Base-by-base conservation (phyloP, 2,329 filamentous ascomycete genomes). In the Pestalotiopsis sp. region DNA sequence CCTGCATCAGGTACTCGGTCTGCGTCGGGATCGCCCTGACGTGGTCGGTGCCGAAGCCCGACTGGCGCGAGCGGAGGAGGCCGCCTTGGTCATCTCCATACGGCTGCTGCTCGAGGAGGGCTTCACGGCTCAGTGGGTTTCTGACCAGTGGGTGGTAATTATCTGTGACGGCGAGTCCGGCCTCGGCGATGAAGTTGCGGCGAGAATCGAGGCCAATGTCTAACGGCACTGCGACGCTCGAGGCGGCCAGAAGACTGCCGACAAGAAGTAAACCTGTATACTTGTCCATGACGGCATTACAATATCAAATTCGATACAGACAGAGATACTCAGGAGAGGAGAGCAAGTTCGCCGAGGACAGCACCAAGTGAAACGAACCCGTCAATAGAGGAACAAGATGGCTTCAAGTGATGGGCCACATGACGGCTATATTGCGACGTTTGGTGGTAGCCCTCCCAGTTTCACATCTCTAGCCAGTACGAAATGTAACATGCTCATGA, bases 1-100 rank as follows among this genome's bases (percentile, higher is more conserved):
- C 76, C 23, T 75, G 59, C 66, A 75, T 73, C 36, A 79, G 70
- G 69, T 79, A 80, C 70, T 78, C 75, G 45, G 76, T 72, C 67
- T 77, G 74, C 62, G 73, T 69, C 2, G 71, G 58, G 41, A 70
- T 72, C 2, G 71, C 58, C 12, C 68, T 64, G 38, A 75, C 62
- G 17, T 68, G 68, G 56, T 71, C 74, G 13, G 71, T 70, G n/a
- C 74, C 76, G 41, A n/a, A 73, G 68, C n/a, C 69, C 64, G 39
- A 70, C 66, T 71, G 25, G 23, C 67, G 39, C 66, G 64, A n/a
- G 6, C 66, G 12, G 67, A 70, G 23, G 68, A 63, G 45, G 58
- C 66, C 45, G 58, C 66, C 45, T 66, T 41, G 31, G 66, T 49
- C 27, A 70, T 71, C 45, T 52, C 36, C 70, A 69, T 56, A 70